These are phyloP conservation scores for Boletus subcaerulescens DNA, from an alignment of 768 basidiomycete genomes.

Conservation along the genomic window DNA sequence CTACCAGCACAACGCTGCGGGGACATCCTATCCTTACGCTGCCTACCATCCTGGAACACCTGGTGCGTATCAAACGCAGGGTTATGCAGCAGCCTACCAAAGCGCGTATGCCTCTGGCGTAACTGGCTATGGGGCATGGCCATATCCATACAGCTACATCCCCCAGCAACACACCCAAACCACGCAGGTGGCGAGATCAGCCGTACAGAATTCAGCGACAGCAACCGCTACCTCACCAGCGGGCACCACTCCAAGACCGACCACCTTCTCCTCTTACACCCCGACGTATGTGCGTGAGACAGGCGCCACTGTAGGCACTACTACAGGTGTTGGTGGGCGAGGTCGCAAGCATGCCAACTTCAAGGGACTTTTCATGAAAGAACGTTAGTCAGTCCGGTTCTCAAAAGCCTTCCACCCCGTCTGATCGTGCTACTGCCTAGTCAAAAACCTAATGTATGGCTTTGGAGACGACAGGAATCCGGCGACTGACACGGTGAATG, in stretches of 20 bases:
- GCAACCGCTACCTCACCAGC: conserved; percentile 31
- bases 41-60: conserved; percentile 53
- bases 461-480: conserved; percentile 92
- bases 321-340: conserved; percentile 42
- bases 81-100: conserved; percentile 47
- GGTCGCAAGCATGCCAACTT: conserved; percentile 65
- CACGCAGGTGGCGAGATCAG: conserved; percentile 29
- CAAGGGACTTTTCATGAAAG: conserved; percentile 77
- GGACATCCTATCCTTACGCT: conserved; percentile 64
- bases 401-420: conserved; percentile 3
- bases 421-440: conserved; percentile 37
- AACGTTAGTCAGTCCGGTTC: conserved; percentile 49
- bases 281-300: conserved; percentile 52
- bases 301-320: conserved; percentile 33
- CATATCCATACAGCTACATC: conserved; percentile 65
- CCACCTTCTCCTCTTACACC: conserved; percentile 57
- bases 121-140: conserved; percentile 67
- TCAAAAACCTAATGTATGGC: conserved; percentile 86
- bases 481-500: conserved; percentile 81
- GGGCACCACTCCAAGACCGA: conserved; percentile 34
- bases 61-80: conserved; percentile 44
- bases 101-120: conserved; percentile 59
- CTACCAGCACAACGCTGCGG: conserved; percentile 38
- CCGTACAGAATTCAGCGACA: conserved; percentile 29
- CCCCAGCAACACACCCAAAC: conserved; percentile 36